Evolutionary conservation across 2,329 filamentous ascomycete genomes (phyloP), one percentile per base, ranked within the genome.

Genomic region (Colletotrichum simmondsii): DNA sequence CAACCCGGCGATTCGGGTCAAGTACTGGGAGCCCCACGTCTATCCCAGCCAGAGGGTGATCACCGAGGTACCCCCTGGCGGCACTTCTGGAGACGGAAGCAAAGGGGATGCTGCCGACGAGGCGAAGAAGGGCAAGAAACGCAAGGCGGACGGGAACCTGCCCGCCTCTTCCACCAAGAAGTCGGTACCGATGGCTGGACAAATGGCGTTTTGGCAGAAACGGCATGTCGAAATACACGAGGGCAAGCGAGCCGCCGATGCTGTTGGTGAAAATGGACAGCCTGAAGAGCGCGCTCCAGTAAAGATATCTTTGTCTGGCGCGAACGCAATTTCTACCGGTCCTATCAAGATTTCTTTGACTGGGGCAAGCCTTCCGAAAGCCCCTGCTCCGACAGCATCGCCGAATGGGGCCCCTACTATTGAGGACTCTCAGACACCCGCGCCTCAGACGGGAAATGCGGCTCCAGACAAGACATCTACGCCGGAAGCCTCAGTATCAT

Each of bases 11-110:
- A 82, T 94, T 70, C 90, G 91, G 72, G 87, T 95, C 54, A 91
- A 91, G 78, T 96, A 96, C 80, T 94, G 94, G 89, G 93, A 95
- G 77, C 88, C 91, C 64, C 89, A 91, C 28, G 92, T 91, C 2
- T 96, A 94, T 77, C 92, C 91, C 1, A 93, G 87, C 57, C 90
- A 93, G 76, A 84, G 90, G 49, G 82, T 89, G 2, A 85, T 94
- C 4, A 88, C 90, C n/a, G 80, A 85, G 4, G 84, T 87, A 22
- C 85, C 88, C 16, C 83, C 86, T 0, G 82, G 85, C 53, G 76
- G 80, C 52, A 71, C 83, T 35, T 83, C 82, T 65, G 74, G 84
- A 1, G 85, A 86, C n/a, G 81, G 80, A 35, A 77, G 81, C 4
- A 78, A 80, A 22, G 82, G 78, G 7, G 75, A 76, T 6, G 61